Percentiles rank a stretch among this genome's conserved stretches.
These are phyloP conservation scores for Parsonsia alboflavescens DNA, from an alignment of 257 asterid species.

Conservation along the genomic window DNA sequence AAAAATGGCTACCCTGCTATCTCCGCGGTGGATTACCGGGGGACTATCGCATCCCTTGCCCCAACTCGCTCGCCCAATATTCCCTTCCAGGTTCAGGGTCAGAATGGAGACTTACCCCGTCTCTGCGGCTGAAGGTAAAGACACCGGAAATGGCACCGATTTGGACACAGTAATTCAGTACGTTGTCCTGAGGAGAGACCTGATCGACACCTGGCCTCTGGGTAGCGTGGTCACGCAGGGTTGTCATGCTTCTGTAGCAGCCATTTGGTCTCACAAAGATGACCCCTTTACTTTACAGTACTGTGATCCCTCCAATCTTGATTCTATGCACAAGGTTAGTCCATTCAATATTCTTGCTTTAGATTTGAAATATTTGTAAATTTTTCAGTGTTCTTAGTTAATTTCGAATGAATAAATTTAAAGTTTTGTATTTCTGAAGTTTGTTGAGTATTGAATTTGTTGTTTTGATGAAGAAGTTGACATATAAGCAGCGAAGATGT, in stretches of 20 bases:
- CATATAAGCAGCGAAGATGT: neutral
- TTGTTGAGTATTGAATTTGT: neutral
- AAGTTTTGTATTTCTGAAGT: neutral
- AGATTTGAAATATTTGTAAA: neutral
- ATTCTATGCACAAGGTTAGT: slow-evolving; percentile 81
- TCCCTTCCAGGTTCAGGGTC: slow-evolving; percentile 1
- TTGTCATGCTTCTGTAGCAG: slow-evolving; percentile 95
- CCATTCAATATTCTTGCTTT: neutral
- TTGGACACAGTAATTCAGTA: slow-evolving; percentile 70
- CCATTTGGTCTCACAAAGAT: slow-evolving; percentile 67
- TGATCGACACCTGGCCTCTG: slow-evolving; percentile 84
- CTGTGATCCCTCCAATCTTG: slow-evolving; percentile 66
- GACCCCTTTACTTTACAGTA: slow-evolving; percentile 59
- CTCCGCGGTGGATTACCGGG: neutral
- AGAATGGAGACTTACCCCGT: slow-evolving; percentile 45
- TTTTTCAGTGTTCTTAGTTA: neutral
- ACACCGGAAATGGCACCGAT: slow-evolving; percentile 7
- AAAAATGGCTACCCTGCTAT: neutral
- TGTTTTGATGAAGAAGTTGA: neutral
- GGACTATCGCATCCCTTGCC: neutral
- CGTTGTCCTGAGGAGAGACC: slow-evolving; percentile 82
- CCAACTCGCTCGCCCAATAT: neutral
- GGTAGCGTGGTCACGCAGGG: slow-evolving; percentile 94
- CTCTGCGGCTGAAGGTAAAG: slow-evolving; percentile 14
- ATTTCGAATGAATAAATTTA: neutral